A percentile compares a stretch with the other conserved stretches of the same genome.
These are phyloP conservation scores for Eutrema yunnanense DNA, from an alignment of 345 rosid species.

Conservation along the genomic window DNA sequence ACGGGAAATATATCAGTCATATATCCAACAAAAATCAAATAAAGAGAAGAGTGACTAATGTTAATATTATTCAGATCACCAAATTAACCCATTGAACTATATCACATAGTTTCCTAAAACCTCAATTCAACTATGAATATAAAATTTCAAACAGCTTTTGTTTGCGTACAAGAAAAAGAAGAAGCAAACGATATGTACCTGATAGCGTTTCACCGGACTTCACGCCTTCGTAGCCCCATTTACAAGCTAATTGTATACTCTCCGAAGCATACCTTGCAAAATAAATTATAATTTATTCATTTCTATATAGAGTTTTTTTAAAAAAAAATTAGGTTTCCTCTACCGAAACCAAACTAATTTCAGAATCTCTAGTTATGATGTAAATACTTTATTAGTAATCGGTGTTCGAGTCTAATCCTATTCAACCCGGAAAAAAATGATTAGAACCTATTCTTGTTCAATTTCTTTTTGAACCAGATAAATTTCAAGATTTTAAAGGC, in stretches of 20 bases:
- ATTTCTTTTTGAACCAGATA: not conserved
- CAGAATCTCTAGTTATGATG: not conserved
- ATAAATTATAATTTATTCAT: not conserved
- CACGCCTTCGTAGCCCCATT: conserved; percentile 83
- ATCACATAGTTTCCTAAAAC: too few relatives aligned
- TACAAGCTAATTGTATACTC: conserved; percentile 81
- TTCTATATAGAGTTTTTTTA: not conserved
- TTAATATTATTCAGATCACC: not conserved
- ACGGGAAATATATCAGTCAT: not conserved
- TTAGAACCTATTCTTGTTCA: not conserved
- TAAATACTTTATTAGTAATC: not conserved
- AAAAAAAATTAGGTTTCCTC: not conserved
- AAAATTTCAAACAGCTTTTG: not conserved
- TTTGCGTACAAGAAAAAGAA: not conserved
- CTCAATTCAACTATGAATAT: too few relatives aligned
- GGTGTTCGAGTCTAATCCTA: not conserved
- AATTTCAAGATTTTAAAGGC: not conserved
- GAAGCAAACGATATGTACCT: conserved; percentile 33
- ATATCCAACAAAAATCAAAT: not conserved
- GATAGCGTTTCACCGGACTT: conserved; percentile 62
- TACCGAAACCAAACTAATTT: not conserved
- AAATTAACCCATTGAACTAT: too few relatives aligned
- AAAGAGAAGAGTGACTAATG: not conserved
- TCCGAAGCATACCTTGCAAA: conserved; percentile 62
- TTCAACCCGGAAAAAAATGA: not conserved